A percentile compares a stretch with the other conserved stretches of the same genome.
These are phyloP conservation scores for Cladosporium sp. DNA, from an alignment of 2,329 filamentous ascomycete species.

Conservation along the genomic window DNA sequence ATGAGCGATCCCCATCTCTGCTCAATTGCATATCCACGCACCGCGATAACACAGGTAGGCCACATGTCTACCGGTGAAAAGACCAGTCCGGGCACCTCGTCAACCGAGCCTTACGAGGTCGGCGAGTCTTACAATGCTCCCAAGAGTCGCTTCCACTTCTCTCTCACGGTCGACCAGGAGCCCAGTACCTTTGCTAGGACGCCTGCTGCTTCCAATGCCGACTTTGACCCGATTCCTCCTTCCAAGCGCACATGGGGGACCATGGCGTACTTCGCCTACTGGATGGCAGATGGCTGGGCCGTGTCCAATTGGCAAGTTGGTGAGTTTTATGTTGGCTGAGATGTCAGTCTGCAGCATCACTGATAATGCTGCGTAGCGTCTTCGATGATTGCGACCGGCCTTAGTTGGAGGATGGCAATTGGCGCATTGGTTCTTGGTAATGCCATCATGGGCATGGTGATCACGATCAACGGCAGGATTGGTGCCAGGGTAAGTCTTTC, in stretches of 20 bases:
- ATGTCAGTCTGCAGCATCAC: not conserved
- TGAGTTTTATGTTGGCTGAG: slow-evolving; percentile 25
- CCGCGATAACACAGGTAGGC: not conserved
- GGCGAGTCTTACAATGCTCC: slow-evolving; percentile 30
- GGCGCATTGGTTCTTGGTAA: slow-evolving; percentile 35
- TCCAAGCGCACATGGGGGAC: slow-evolving; percentile 41
- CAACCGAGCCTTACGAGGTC: slow-evolving; percentile 25
- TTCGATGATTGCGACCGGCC: slow-evolving; percentile 53
- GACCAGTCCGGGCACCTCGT: slow-evolving; percentile 29
- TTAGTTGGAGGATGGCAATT: slow-evolving; percentile 58
- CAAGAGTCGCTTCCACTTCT: slow-evolving; percentile 32
- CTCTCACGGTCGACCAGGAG: slow-evolving; percentile 37
- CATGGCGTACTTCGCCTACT: slow-evolving; percentile 39
- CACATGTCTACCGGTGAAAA: slow-evolving; percentile 20
- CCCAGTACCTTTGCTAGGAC: slow-evolving; percentile 38
- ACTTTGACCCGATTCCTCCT: slow-evolving; percentile 41
- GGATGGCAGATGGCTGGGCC: slow-evolving; percentile 45
- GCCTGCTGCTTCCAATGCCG: slow-evolving; percentile 39
- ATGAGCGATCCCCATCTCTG: not conserved
- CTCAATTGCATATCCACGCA: not conserved
- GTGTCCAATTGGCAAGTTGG: slow-evolving; percentile 42
- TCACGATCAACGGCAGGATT: slow-evolving; percentile 54
- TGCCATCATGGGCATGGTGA: slow-evolving; percentile 37
- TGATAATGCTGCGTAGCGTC: slow-evolving; percentile 36
- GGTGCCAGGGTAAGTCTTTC: slow-evolving; percentile 49